Conservation (phyloP, 2,329 filamentous ascomycete species). For the Sporothrix mexicana region DNA sequence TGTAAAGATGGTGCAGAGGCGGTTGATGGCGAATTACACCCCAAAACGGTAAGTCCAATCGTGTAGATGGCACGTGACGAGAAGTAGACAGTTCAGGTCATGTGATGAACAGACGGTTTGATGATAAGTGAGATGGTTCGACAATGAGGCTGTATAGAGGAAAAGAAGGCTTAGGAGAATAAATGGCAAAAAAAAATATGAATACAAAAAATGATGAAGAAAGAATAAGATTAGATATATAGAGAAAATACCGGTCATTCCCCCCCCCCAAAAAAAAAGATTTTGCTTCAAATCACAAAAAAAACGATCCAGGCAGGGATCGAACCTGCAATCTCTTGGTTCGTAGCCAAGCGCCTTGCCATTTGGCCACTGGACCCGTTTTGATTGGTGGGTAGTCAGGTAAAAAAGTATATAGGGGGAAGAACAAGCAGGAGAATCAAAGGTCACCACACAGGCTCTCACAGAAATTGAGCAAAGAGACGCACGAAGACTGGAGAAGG, state of each 20-base stretch:
- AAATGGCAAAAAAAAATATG: neutral
- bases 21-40: too few relatives aligned
- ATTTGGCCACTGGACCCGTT: constrained; percentile 42
- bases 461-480: too few relatives aligned
- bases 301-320: constrained; percentile 44
- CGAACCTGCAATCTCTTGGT: constrained; percentile 49
- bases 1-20: too few relatives aligned
- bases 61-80: neutral
- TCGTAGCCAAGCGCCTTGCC: constrained; percentile 49
- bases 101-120: neutral
- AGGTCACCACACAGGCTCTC: too few relatives aligned
- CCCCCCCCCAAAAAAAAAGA: neutral
- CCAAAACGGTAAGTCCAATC: neutral
- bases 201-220: neutral
- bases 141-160: neutral
- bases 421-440: too few relatives aligned
- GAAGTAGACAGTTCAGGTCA: neutral
- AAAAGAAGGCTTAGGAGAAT: neutral
- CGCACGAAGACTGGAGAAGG: too few relatives aligned
- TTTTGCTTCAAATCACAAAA: neutral
- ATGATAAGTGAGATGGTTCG: too few relatives aligned
- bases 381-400: neutral
- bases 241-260: neutral
- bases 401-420: neutral
- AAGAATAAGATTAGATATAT: neutral